Evolutionary conservation across 345 rosid genomes (phyloP).

Genomic region (Raphanus sativus): DNA sequence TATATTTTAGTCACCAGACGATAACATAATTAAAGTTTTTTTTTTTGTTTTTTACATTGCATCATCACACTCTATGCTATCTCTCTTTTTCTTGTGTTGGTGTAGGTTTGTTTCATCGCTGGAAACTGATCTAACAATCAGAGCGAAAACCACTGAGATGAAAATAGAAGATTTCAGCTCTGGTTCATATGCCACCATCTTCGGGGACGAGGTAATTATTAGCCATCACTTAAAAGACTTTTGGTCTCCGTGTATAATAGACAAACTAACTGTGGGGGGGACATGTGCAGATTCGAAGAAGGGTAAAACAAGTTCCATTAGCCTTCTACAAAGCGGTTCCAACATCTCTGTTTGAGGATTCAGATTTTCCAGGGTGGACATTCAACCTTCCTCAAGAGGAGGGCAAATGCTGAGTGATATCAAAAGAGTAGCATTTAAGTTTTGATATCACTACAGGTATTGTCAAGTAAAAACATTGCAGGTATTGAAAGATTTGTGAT

Average conservation of each 20-base stretch:
- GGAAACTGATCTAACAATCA: slow-evolving; percentile 83
- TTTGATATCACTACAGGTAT: too few relatives aligned
- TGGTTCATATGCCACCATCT: slow-evolving; percentile 87
- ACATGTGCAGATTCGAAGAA: slow-evolving; percentile 60
- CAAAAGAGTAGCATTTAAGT: background rate
- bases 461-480: background rate
- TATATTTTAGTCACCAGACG: slow-evolving; percentile 22
- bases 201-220: slow-evolving; percentile 77
- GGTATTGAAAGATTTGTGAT: background rate
- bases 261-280: slow-evolving; percentile 13
- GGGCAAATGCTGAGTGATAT: slow-evolving; percentile 18
- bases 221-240: background rate
- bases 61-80: background rate
- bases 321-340: slow-evolving; percentile 71
- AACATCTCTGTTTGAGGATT: slow-evolving; percentile 61
- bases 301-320: slow-evolving; percentile 88
- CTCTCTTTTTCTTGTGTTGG: slow-evolving; percentile 2
- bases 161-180: slow-evolving; percentile 71
- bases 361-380: slow-evolving; percentile 84
- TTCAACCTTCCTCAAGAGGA: slow-evolving; percentile 41
- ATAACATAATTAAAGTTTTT: background rate
- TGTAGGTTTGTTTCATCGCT: slow-evolving; percentile 76
- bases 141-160: slow-evolving; percentile 78
- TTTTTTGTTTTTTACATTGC: background rate
- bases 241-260: background rate